These are phyloP conservation scores for Nicotiana undulata DNA, from an alignment of 257 asterid species.

Conservation along the genomic window DNA sequence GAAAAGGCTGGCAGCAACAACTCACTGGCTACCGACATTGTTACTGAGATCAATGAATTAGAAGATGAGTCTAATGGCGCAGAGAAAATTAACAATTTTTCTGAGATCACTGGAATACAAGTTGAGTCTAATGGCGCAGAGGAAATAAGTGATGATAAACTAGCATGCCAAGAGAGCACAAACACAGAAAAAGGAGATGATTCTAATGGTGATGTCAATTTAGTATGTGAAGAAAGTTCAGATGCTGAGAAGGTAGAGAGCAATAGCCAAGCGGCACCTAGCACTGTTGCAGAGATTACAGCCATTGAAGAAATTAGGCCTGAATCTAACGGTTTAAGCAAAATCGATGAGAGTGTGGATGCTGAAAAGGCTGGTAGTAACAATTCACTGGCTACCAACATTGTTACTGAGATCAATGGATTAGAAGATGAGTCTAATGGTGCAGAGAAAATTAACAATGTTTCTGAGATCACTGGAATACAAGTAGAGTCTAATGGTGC, in stretches of 20 bases:
- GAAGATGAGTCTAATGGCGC: neutral
- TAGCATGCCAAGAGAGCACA: no score
- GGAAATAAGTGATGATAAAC: no score
- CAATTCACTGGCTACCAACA: neutral
- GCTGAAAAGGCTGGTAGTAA: neutral
- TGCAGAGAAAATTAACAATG: neutral
- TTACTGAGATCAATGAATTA: neutral
- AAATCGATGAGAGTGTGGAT: neutral
- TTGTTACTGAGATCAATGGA: neutral
- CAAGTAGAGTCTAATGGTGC: no score
- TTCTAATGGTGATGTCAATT: neutral
- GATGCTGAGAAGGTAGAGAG: slow-evolving; percentile 2
- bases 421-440: neutral
- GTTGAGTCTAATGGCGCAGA: no score
- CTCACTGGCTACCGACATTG: neutral
- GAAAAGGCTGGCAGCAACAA: neutral
- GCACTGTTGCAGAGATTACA: neutral
- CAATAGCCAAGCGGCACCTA: neutral
- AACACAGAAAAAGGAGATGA: neutral
- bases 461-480: no score
- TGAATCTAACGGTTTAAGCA: slow-evolving; percentile 2
- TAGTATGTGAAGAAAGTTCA: slow-evolving; percentile 1
- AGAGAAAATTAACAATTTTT: neutral
- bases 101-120: no score
- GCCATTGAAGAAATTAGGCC: neutral